Evolutionary conservation across 2,329 filamentous ascomycete genomes (phyloP).

Genomic region (Capronia coronata): DNA sequence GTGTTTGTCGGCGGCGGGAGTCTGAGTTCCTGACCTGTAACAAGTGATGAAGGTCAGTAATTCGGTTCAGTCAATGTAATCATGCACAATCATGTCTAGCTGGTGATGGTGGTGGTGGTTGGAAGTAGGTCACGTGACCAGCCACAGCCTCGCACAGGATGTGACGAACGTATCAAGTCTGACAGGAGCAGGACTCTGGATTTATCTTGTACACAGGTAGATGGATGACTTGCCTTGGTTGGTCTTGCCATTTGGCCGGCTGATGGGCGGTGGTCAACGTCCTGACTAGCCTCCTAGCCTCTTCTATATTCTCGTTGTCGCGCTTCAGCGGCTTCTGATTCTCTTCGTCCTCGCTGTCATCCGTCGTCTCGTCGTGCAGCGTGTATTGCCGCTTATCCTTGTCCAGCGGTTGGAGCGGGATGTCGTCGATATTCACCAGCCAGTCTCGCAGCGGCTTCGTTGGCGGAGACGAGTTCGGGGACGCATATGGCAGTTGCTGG

Average conservation of each 20-base stretch:
- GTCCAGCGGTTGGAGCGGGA: constrained; percentile 26
- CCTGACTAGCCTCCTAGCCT: constrained; percentile 21
- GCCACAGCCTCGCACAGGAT: neutral
- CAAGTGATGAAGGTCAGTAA: neutral
- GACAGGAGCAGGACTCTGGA: no score
- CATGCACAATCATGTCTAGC: neutral
- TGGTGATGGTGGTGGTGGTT: no score
- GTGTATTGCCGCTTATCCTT: constrained; percentile 26
- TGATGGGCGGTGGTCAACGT: constrained; percentile 17
- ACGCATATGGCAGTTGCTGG: constrained; percentile 6
- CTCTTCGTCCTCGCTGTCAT: constrained; percentile 21
- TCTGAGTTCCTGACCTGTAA: constrained; percentile 19
- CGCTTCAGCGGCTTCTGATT: constrained; percentile 16
- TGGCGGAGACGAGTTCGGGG: constrained; percentile 17
- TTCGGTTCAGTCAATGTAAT: neutral
- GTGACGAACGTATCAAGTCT: no score
- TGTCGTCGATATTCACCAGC: constrained; percentile 26
- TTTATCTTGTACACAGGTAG: no score
- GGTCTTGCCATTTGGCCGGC: constrained; percentile 9
- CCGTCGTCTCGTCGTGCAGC: constrained; percentile 28
- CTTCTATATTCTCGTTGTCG: constrained; percentile 21
- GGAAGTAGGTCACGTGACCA: neutral
- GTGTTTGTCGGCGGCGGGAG: constrained; percentile 20
- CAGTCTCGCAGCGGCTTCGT: constrained; percentile 17
- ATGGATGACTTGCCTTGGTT: constrained; percentile 7